Evolutionary conservation across 106 monocot genomes (phyloP).

Genomic region (Cymbidium sinense): DNA sequence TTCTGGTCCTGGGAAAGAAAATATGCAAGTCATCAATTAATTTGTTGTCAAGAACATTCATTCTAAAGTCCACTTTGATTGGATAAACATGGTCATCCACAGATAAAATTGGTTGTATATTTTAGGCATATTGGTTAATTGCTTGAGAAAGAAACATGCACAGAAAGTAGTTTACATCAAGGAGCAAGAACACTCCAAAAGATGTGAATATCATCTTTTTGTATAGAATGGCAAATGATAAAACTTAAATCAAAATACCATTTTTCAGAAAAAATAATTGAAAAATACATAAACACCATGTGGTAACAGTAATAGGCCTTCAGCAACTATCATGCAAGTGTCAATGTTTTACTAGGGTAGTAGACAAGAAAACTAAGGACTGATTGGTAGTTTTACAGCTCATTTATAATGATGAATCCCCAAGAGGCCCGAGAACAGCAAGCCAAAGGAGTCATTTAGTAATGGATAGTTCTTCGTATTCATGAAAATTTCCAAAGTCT

Average conservation of each 20-base stretch:
- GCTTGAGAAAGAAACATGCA: not conserved
- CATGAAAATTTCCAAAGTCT: not conserved
- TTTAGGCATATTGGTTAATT: not conserved
- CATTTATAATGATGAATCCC: not conserved
- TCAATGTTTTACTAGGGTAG: not conserved
- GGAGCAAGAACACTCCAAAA: not conserved
- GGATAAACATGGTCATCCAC: not conserved
- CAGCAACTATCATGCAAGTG: not conserved
- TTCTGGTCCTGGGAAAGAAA: conserved; percentile 40
- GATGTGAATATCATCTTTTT: not conserved
- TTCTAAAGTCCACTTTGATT: not conserved
- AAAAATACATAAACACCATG: not conserved
- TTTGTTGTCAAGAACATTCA: not conserved
- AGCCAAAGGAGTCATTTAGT: not conserved
- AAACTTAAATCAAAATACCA: not conserved
- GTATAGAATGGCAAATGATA: not conserved
- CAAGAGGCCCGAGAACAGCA: not conserved
- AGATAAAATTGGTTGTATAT: not conserved
- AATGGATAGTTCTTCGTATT: not conserved
- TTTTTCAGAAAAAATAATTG: not conserved
- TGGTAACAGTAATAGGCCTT: not conserved
- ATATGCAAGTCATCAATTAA: not conserved
- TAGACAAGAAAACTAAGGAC: not conserved
- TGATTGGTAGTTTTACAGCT: not conserved
- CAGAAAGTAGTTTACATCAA: not conserved